phyloP scores from a whole-genome alignment of 345 rosid species.

The Mangifera indica region DNA sequence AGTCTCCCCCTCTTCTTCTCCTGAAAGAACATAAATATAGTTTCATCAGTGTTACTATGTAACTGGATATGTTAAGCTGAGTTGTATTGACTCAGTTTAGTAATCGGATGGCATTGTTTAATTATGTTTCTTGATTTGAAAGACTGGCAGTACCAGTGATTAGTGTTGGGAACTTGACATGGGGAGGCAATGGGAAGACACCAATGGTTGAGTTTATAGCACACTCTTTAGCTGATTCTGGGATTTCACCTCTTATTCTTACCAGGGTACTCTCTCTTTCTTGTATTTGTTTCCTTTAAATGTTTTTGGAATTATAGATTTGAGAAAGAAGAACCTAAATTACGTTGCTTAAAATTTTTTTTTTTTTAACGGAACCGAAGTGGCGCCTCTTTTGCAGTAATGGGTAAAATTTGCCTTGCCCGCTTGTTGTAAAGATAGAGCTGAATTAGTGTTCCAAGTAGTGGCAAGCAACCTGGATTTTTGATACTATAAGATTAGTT shows the following conservation, averaged over 20 bases:
- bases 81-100: not conserved
- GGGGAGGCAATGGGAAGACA: constrained; percentile 98
- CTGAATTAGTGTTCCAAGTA: not conserved
- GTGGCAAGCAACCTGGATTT: not conserved
- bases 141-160: constrained; percentile 84
- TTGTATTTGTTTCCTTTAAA: not conserved
- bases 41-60: too few relatives aligned
- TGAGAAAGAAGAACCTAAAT: not conserved
- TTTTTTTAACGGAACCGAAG: not conserved
- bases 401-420: not conserved
- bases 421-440: not conserved
- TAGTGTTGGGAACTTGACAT: constrained; percentile 84
- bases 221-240: constrained; percentile 42
- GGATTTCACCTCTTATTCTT: constrained; percentile 71
- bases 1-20: not conserved
- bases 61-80: too few relatives aligned
- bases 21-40: too few relatives aligned
- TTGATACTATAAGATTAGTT: not conserved
- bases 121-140: constrained; percentile 17
- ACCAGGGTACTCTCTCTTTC: constrained; percentile 47
- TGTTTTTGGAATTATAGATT: not conserved
- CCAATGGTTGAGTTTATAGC: constrained; percentile 85
- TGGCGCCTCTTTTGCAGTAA: not conserved
- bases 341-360: not conserved
- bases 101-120: not conserved